Conservation (phyloP, 768 basidiomycete genomes). For the Termitomyces sp. region DNA sequence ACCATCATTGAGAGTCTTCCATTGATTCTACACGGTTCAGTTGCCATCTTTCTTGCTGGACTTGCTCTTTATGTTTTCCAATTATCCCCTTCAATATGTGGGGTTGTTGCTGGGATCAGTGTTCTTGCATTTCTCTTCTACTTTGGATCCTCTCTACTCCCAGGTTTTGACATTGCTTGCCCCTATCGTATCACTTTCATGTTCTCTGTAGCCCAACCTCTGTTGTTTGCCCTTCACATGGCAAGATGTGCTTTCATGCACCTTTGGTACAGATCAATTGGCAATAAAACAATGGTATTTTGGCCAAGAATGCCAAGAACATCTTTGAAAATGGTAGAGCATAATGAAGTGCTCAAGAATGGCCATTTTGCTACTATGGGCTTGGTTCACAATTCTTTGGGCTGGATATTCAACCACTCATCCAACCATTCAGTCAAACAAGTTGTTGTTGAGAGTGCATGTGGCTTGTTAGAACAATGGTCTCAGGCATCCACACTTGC, state of each 20-base stretch:
- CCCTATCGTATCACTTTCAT: background rate
- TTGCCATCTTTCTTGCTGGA: background rate
- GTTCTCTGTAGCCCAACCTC: background rate
- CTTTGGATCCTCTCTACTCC: background rate
- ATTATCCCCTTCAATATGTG: background rate
- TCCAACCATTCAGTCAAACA: background rate
- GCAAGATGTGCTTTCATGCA: background rate
- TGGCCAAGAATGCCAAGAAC: background rate
- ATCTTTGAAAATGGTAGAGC: no score
- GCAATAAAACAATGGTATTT: background rate
- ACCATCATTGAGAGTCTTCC: background rate
- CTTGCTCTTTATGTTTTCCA: background rate
- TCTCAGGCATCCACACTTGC: no score
- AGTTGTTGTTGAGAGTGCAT: background rate
- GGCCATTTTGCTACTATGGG: no score
- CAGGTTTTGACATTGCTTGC: background rate
- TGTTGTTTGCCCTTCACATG: no score
- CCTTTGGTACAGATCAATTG: background rate
- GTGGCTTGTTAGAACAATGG: background rate
- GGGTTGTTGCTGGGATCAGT: background rate
- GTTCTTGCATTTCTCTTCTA: background rate
- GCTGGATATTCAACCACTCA: no score
- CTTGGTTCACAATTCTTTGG: no score
- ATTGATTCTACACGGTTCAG: background rate
- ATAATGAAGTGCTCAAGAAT: no score